These are phyloP conservation scores for Schizosaccharomyces cryophilus DNA, from an alignment of 805 yeast genomes.

Conservation along the genomic window DNA sequence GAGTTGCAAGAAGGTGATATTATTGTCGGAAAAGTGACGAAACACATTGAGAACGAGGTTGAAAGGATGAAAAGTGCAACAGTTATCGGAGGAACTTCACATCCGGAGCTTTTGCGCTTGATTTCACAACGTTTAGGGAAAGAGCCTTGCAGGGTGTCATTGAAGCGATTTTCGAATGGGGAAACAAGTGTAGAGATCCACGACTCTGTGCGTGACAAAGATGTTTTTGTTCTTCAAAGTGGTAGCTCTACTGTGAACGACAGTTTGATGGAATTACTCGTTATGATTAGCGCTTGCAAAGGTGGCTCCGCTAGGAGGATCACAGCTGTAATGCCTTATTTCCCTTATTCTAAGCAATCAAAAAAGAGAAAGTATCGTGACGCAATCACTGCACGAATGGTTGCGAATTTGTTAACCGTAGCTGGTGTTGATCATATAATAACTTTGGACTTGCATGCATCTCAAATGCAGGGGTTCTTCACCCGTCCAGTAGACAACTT, in stretches of 20 bases:
- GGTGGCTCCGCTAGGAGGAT: constrained; percentile 97
- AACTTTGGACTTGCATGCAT: constrained; percentile 87
- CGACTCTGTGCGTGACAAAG: constrained; percentile 22
- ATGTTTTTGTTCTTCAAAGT: constrained; percentile 68
- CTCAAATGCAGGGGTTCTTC: constrained; percentile 98
- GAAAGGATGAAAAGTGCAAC: constrained; percentile 1
- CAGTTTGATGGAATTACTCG: constrained; percentile 85
- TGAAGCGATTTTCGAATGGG: constrained; percentile 86
- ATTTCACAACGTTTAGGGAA: constrained; percentile 83
- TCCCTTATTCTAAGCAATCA: constrained; percentile 89
- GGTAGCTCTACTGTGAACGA: constrained; percentile 77
- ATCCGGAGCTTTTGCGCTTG: constrained; percentile 74
- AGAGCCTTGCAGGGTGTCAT: constrained; percentile 75
- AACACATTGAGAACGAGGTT: neutral
- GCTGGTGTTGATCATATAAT: constrained; percentile 98
- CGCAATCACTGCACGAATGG: constrained; percentile 91
- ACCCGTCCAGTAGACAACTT: constrained; percentile 90
- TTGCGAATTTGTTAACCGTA: constrained; percentile 82
- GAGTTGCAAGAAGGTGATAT: neutral
- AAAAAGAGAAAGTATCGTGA: constrained; percentile 98
- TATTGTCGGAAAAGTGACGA: too few species aligned
- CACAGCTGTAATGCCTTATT: constrained; percentile 91
- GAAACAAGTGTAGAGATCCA: constrained; percentile 94
- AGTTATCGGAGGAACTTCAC: constrained; percentile 45
- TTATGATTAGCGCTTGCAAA: constrained; percentile 80